Percentiles rank a stretch among this genome's conserved stretches.
Evolutionary conservation across 371 early-diverging fungal species (phyloP).

Genomic region (Mucor piriformis): DNA sequence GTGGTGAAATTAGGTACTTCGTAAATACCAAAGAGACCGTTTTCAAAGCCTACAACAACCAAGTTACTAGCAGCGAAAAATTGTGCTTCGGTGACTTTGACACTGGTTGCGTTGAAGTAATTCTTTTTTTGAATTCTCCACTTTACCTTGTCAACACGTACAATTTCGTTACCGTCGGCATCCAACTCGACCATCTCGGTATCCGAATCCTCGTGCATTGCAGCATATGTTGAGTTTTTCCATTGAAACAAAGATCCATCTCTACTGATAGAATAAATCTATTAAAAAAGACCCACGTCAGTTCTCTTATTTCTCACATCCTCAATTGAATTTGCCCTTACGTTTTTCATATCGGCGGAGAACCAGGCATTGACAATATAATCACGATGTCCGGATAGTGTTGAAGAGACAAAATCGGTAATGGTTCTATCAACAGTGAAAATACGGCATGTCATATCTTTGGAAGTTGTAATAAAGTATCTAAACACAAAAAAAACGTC

Average conservation of each 20-base stretch:
- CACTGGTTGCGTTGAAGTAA: slow-evolving; percentile 70
- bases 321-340: no score
- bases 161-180: slow-evolving; percentile 51
- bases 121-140: slow-evolving; percentile 75
- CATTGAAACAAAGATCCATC: slow-evolving; percentile 93
- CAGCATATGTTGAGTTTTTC: slow-evolving; percentile 56
- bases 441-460: slow-evolving; percentile 91
- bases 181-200: slow-evolving; percentile 57
- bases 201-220: slow-evolving; percentile 35
- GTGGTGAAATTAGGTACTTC: slow-evolving; percentile 90
- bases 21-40: slow-evolving; percentile 96
- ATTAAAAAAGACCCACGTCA: not conserved
- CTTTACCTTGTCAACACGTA: slow-evolving; percentile 41
- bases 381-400: slow-evolving; percentile 87
- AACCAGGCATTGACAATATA: slow-evolving; percentile 93
- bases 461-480: slow-evolving; percentile 80
- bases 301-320: no score
- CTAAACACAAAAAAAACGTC: slow-evolving; percentile 23
- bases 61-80: slow-evolving; percentile 79
- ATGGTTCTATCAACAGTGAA: slow-evolving; percentile 68
- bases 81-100: slow-evolving; percentile 80
- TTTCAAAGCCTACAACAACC: slow-evolving; percentile 87
- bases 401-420: slow-evolving; percentile 66
- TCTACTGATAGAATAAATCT: slow-evolving; percentile 85
- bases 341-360: slow-evolving; percentile 72